Evolutionary conservation across 2,329 filamentous ascomycete species (phyloP), one percentile per base, ranked within the genome.

Genomic region (Fusarium tanahbumbuense): DNA sequence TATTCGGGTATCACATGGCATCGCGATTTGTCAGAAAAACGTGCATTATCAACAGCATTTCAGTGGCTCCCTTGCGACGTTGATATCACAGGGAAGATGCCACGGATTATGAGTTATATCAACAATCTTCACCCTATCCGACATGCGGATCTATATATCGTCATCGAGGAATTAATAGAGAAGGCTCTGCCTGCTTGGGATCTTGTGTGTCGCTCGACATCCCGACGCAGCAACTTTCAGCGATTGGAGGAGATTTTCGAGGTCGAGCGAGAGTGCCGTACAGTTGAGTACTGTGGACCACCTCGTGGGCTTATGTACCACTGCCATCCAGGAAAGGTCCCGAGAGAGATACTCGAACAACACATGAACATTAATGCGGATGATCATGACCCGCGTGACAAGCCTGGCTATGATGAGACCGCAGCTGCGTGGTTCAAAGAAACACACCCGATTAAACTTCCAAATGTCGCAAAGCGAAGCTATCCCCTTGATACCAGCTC

Each of bases 21-120:
- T 34, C 30, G 30, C 8, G 30, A 9, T 5, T 34, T 34, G 30
- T 34, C 32, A 37, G 34, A n/a, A 22, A 30, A 25, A 32, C 27
- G 13, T 48, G 60, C 16, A 9, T 41, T 32, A 11, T 64, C 60
- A 1, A 64, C 54, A 1, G 12, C 12, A 11, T 64, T 62, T 20
- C 48, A 60, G 22, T 48, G 57, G 47, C 60, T 56, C 15, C 60
- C 57, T 11, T 62, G 57, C 6, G 47, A 25, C 34, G 57, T 61
- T 18, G 45, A 30, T 6, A 25, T 34, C 16, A 23, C 10, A 42
- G 42, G 3, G 49, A 23, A 1, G 10, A 23, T 7, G 16, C 27
- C 9, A 18, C 34, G 28, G 3, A 61, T 64, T 8, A 15, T 13
- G 8, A 62, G 57, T 8, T 64, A 64, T 16, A 56, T 64, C 34